Percentiles rank a stretch among this genome's conserved stretches.
Conservation (phyloP, 176 grass and related monocot genomes). For the Musa schizocarpa region DNA sequence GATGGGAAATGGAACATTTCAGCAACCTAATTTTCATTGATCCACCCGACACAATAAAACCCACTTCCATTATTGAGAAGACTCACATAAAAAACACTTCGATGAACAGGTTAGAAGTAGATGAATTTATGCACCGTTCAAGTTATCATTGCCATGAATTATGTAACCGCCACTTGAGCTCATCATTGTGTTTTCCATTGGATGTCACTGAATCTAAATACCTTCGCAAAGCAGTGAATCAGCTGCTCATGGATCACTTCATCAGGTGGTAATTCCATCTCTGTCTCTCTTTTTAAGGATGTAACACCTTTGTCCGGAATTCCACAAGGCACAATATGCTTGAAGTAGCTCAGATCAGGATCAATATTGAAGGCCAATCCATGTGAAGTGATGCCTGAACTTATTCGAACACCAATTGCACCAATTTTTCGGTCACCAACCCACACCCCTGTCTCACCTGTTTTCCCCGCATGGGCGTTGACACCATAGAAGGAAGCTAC, state of each 20-base stretch:
- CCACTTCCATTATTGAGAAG: too few relatives aligned
- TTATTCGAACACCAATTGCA: constrained; percentile 92
- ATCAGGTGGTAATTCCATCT: constrained; percentile 43
- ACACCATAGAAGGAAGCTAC: constrained; percentile 63
- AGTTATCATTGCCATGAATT: neutral
- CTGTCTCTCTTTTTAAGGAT: constrained; percentile 51
- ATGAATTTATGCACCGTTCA: too few relatives aligned
- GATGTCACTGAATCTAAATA: constrained; percentile 28
- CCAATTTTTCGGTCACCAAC: constrained; percentile 86
- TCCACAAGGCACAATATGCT: constrained; percentile 78
- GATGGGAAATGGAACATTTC: too few relatives aligned
- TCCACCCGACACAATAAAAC: too few relatives aligned
- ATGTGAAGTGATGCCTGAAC: constrained; percentile 64
- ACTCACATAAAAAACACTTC: too few relatives aligned
- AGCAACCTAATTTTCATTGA: too few relatives aligned
- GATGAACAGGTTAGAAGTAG: too few relatives aligned
- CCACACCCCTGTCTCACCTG: constrained; percentile 79
- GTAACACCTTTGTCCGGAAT: constrained; percentile 67
- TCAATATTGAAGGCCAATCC: constrained; percentile 77
- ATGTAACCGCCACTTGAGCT: neutral
- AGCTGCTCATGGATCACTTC: constrained; percentile 78
- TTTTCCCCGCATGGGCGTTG: constrained; percentile 34
- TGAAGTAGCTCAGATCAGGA: constrained; percentile 53
- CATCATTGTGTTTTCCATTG: constrained; percentile 2
- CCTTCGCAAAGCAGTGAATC: constrained; percentile 43